Percentiles rank a stretch among this genome's conserved stretches.
phyloP scores from a whole-genome alignment of 768 basidiomycete species.

The Phylloporus rhodoxanthus region DNA sequence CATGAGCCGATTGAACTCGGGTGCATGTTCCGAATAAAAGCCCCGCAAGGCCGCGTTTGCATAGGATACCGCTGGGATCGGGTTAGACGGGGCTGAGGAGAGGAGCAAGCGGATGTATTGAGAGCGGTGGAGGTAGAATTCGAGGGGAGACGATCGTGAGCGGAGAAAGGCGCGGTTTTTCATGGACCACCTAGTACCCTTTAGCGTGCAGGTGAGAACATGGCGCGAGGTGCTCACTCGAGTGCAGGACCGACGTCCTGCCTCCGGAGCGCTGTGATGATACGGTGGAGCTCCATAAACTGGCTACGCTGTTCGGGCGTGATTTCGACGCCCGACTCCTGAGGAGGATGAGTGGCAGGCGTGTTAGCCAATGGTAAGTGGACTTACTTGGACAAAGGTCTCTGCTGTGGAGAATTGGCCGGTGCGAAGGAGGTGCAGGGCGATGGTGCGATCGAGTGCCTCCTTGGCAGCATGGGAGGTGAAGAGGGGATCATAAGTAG shows the following conservation, averaged over 20 bases:
- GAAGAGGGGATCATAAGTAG: constrained; percentile 64
- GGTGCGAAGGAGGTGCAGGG: constrained; percentile 71
- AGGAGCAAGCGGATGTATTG: constrained; percentile 80
- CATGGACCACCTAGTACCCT: constrained; percentile 62
- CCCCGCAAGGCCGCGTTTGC: constrained; percentile 59
- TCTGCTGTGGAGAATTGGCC: constrained; percentile 77
- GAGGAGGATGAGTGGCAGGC: neutral
- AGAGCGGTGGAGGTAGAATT: constrained; percentile 87
- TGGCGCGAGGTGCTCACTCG: constrained; percentile 41
- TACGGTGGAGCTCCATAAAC: constrained; percentile 67
- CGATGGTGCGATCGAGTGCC: constrained; percentile 66
- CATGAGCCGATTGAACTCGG: constrained; percentile 67
- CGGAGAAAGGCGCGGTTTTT: constrained; percentile 61
- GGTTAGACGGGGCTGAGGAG: constrained; percentile 52
- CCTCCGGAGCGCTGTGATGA: constrained; percentile 58
- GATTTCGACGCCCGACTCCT: constrained; percentile 68
- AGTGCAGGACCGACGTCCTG: constrained; percentile 73
- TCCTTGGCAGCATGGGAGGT: constrained; percentile 50
- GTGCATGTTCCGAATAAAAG: constrained; percentile 56
- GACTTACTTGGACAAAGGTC: constrained; percentile 62
- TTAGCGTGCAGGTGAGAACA: neutral
- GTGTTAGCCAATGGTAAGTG: neutral
- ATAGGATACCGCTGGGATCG: constrained; percentile 63
- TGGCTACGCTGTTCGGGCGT: constrained; percentile 44
- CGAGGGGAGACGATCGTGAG: constrained; percentile 70